Base-by-base conservation (phyloP, 441 rosid genomes). In the Croton setiger region DNA sequence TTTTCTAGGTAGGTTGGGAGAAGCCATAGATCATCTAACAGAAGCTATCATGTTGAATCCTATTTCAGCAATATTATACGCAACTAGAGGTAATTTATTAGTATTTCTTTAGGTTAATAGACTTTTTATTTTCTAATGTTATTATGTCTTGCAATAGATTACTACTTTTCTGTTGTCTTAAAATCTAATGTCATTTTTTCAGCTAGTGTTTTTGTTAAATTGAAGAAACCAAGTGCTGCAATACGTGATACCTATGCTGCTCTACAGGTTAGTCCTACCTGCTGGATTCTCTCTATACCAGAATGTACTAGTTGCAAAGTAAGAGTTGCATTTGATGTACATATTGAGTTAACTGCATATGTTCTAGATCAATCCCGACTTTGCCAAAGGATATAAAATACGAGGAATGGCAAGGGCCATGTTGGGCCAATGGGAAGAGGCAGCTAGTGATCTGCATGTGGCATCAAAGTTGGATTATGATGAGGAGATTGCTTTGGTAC, bases 151-250 rank as follows among this genome's bases (percentile, higher is more conserved):
- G 21, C 61, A 45, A 39, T 53, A 52, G 21, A 61, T 35, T 59
- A 14, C 39, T 45, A n/a, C 56, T 73, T 47, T 60, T 12, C 31
- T 31, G 17, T 45, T 43, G 1, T 44, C 59, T 51, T 35, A 54
- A 53, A 53, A 12, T 23, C 21, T 49, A 17, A 47, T 37, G 6
- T 35, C 47, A 41, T 71, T 53, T 45, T 72, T 79, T 78, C 91
- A 94, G 98, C 92, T 71, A 85, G 79, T 76, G 90, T 92, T 39
- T 94, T 83, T 75, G 72, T 92, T 67, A 90, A 91, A 80, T 80
- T 88, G 88, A 92, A 88, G 89, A 94, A 87, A 83, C 96, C 97
- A 7, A 88, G 88, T 73, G 96, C 98, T 76, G 96, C 99, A 33
- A 84, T 88, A 73, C 85, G 87, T n/a, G 98, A 94, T 78, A 96